Base-by-base conservation (phyloP, 2,329 filamentous ascomycete genomes). In the Triangularia verruculosa region DNA sequence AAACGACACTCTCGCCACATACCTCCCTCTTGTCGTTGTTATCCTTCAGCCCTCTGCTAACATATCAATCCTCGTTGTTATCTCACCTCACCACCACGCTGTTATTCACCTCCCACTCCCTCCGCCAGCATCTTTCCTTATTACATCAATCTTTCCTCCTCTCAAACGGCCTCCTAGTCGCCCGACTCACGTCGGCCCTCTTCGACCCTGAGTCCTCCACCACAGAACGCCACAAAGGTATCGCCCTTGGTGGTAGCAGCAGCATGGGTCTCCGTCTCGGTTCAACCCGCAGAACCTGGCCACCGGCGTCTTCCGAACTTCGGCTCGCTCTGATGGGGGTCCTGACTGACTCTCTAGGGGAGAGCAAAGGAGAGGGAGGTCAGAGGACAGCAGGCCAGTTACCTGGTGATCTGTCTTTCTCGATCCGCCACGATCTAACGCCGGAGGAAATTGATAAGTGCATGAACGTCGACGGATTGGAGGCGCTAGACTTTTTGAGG, bases 231-330 rank as follows among this genome's bases (percentile, higher is more conserved):
- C 85, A 86, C 57, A 79, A 85, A 17, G 91, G 92, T 2, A 81
- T 89, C 30, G 86, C 90, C 53, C 84, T 88, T 8, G 85, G 85
- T 54, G 89, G 91, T 57, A 20, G 15, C 39, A 85, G 88, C 63
- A 79, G 86, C 13, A 94, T 96, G 82, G 94, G 95, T 0, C 81
- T 98, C 47, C 89, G 93, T 47, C 80, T 98, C 0, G 90, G 90
- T n/a, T 7, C 4, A 2, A 20, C 7, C 6, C 86, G 86, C 70
- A 87, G 91, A 61, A 91, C 83, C 30, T 98, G 95, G 95, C 95
- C 95, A 25, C 95, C 95, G 4, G 93, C 93, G 24, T 96, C 91
- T 74, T 97, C 93, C 0, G 95, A 98, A 74, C 79, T 99, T n/a
- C 87, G 93, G 9, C 82, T 98, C 4, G 92, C 92, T 0, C 81